Evolutionary conservation across 2,329 filamentous ascomycete genomes (phyloP).

Genomic region (Sphaerostilbella broomeana): DNA sequence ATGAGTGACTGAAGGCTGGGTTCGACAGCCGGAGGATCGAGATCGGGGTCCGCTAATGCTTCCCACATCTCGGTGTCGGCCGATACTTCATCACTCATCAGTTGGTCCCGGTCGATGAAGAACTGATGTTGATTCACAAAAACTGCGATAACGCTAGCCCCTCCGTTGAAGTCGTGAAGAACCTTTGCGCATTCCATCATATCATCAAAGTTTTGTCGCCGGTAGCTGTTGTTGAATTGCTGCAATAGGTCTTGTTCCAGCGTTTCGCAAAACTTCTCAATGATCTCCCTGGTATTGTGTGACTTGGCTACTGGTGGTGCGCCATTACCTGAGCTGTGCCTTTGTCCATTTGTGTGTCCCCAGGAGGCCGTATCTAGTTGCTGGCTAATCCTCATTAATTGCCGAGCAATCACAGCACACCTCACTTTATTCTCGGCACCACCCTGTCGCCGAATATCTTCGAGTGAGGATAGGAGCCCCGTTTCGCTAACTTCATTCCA

Average conservation of each 20-base stretch:
- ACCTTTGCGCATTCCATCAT: slow-evolving; percentile 97
- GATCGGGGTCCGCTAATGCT: slow-evolving; percentile 85
- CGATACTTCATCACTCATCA: slow-evolving; percentile 79
- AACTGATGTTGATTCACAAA: slow-evolving; percentile 99
- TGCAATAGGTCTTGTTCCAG: slow-evolving; percentile 91
- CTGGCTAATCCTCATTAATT: slow-evolving; percentile 90
- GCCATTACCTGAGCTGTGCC: slow-evolving; percentile 46
- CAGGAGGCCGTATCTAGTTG: slow-evolving; percentile 74
- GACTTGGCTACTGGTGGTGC: slow-evolving; percentile 31
- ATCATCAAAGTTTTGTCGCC: slow-evolving; percentile 89
- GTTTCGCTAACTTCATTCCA: slow-evolving; percentile 93
- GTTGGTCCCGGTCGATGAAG: slow-evolving; percentile 92
- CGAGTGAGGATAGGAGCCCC: slow-evolving; percentile 77
- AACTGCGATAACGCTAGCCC: slow-evolving; percentile 86
- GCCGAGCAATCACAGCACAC: slow-evolving; percentile 87
- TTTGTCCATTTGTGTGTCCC: slow-evolving; percentile 54
- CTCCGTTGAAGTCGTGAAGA: slow-evolving; percentile 90
- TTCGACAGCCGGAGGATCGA: slow-evolving; percentile 85
- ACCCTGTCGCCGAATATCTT: slow-evolving; percentile 79
- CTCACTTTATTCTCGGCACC: slow-evolving; percentile 88
- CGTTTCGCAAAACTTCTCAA: slow-evolving; percentile 95
- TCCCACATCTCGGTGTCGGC: slow-evolving; percentile 79
- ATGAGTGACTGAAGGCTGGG: slow-evolving; percentile 85
- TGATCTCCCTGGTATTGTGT: slow-evolving; percentile 73
- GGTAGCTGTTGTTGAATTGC: slow-evolving; percentile 96